Evolutionary conservation across 169 alveolate species (phyloP), one percentile per base, ranked within the genome.

Genomic region (Cyclospora cayetanensis): DNA sequence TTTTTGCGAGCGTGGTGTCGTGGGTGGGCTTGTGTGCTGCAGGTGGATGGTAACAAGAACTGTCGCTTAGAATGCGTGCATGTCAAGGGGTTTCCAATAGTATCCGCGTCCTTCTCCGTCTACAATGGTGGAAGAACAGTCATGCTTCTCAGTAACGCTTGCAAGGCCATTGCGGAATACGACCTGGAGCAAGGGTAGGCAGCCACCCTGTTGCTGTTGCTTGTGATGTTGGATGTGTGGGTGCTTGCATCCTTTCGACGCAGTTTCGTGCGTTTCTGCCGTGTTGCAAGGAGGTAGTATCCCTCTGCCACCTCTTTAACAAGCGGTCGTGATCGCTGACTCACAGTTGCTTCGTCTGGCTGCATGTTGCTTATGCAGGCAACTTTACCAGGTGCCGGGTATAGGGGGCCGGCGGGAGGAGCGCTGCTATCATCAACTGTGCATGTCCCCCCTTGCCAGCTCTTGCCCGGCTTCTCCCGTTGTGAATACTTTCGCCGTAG

Each of bases 31-130:
- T 25, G 74, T 63, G 74, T 34, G 2, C 4, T 31, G 2, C 86
- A 74, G 86, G 22, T 74, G 18, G 86, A 74, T 39, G 86, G 86
- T 2, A n/a, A 74, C n/a, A 65, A 74, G 35, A 74, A 74, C 86
- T 18, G 27, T 12, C 37, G 42, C 20, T 37, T 74, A 1, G 86
- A 74, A 41, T 37, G 66, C n/a, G 9, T 74, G 7, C 35, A 20
- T n/a, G 7, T 74, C 86, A 39, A 20, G 27, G 65, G 42, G 15
- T 74, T 41, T 41, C 86, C 86, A 25, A 15, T 74, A 7, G 66
- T 74, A n/a, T n/a, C 31, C 27, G 86, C 86, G 65, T 35, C 27
- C 41, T 74, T 74, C 86, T 25, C 86, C 27, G 41, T n/a, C 42
- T 41, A 37, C 35, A 29, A 74, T 41, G 37, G 37, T 35, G 82